Evolutionary conservation across 1,284 basidiomycete species (phyloP).

Genomic region (Uromyces viciae-fabae): DNA sequence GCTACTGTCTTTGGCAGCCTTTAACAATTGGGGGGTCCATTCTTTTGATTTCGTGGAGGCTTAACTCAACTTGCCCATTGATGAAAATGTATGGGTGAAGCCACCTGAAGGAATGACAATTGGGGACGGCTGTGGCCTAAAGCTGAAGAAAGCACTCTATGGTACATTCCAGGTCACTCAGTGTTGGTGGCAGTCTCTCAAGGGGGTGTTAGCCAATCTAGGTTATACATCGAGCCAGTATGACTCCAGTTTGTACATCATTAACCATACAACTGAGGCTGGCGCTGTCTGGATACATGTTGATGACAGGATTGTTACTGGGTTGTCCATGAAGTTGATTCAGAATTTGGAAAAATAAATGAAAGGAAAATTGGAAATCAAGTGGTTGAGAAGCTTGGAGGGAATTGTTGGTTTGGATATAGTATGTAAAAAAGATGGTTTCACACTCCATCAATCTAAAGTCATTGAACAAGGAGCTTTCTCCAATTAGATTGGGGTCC

Average conservation of each 20-base stretch:
- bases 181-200: constrained; percentile 23
- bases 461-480: too few species aligned
- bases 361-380: neutral
- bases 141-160: constrained; percentile 10
- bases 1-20: neutral
- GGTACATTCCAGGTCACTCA: neutral
- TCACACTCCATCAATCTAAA: neutral
- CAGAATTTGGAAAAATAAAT: neutral
- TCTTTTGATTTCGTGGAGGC: constrained; percentile 27
- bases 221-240: neutral
- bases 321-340: neutral
- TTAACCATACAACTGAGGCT: neutral
- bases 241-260: neutral
- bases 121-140: neutral
- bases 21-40: neutral
- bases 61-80: constrained; percentile 6
- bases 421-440: neutral
- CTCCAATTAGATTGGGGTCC: too few species aligned
- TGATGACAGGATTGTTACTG: constrained; percentile 7
- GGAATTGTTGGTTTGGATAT: neutral
- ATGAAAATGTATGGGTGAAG: constrained; percentile 1
- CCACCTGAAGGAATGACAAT: neutral
- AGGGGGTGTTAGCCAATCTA: neutral
- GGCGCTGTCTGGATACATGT: constrained; percentile 19
- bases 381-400: neutral